Evolutionary conservation across 352 stramenopile genomes (phyloP), one percentile per base, ranked within the genome.

Genomic region (Phytophthora lateralis): DNA sequence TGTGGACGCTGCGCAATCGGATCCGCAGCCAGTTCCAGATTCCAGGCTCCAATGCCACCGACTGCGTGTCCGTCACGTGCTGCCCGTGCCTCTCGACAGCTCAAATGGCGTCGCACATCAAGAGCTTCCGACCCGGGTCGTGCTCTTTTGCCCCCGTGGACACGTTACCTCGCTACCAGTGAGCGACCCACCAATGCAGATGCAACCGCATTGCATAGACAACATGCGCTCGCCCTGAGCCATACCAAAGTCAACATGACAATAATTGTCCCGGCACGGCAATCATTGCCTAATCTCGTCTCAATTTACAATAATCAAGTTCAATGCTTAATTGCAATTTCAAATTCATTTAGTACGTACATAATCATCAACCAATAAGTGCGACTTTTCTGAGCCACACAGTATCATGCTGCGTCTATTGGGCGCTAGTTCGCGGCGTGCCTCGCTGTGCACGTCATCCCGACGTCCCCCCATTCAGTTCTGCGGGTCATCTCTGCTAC

Each of bases 101-200:
- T n/a, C 80, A 90, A 56, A 82, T 90, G 66, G 76, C 76, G 2
- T 73, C 78, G 18, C 80, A 90, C 47, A 67, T 84, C 50, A 82
- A 81, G 49, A 85, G 77, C 60, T 88, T 87, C 64, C 67, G 29
- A 32, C 76, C 78, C 1, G 66, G 76, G 12, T 70, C 67, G 32
- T 90, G 78, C 55, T 61, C 65, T n/a, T 86, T 88, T 43, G 59
- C 69, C 21, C 76, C 76, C 1, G 57, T 73, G 11, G 80, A 89
- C 59, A 79, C 56, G n/a, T 35, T 89, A 41, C 79, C 76, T 52
- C 43, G 54, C 20, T 75, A 75, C 48, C 52, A 70, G 45, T 75
- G 20, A 63, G 20, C 15, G 14, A 6, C 15, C 4, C 27, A 20
- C 4, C 17, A 37, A 55, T 63, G 39, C 45, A 26, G 26, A 65